A percentile compares a stretch with the other conserved stretches of the same genome.
Evolutionary conservation across 2,329 filamentous ascomycete genomes (phyloP).

Genomic region (Neopestalotiopsis rosae): DNA sequence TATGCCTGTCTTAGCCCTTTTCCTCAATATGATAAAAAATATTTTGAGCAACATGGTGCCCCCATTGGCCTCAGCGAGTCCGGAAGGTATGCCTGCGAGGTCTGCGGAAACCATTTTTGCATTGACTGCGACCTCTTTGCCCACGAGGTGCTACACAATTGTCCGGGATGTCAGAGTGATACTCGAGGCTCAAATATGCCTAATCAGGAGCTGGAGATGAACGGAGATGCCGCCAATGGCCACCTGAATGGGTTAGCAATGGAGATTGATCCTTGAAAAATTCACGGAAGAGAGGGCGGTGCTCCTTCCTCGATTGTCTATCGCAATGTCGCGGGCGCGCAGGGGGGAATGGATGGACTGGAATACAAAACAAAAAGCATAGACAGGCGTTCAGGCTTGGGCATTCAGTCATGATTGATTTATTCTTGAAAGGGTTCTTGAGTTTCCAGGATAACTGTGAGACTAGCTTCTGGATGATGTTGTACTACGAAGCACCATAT

Average conservation of each 20-base stretch:
- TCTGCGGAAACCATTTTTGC: conserved; percentile 92
- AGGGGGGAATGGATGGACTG: background rate
- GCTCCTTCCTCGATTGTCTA: background rate
- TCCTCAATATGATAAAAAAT: conserved; percentile 48
- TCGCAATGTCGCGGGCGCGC: background rate
- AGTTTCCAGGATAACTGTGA: background rate
- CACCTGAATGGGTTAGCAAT: conserved; percentile 45
- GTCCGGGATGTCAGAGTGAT: conserved; percentile 80
- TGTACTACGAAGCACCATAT: background rate
- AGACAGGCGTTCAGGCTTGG: conserved; percentile 15
- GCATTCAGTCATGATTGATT: background rate
- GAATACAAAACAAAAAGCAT: conserved; percentile 10
- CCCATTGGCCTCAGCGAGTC: conserved; percentile 80
- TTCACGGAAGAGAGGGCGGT: background rate
- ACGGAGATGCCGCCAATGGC: conserved; percentile 32
- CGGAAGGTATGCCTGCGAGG: conserved; percentile 84
- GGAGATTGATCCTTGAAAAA: conserved; percentile 46
- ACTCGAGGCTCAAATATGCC: conserved; percentile 35
- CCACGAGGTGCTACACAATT: conserved; percentile 94
- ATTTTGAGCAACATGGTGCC: conserved; percentile 27
- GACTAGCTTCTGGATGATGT: background rate
- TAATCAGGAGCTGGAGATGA: conserved; percentile 23
- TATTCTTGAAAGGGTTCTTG: background rate
- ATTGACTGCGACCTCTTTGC: conserved; percentile 97
- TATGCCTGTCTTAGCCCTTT: conserved; percentile 80